phyloP scores from a whole-genome alignment of 2,329 filamentous ascomycete genomes.

The Spiromastix sp. region DNA sequence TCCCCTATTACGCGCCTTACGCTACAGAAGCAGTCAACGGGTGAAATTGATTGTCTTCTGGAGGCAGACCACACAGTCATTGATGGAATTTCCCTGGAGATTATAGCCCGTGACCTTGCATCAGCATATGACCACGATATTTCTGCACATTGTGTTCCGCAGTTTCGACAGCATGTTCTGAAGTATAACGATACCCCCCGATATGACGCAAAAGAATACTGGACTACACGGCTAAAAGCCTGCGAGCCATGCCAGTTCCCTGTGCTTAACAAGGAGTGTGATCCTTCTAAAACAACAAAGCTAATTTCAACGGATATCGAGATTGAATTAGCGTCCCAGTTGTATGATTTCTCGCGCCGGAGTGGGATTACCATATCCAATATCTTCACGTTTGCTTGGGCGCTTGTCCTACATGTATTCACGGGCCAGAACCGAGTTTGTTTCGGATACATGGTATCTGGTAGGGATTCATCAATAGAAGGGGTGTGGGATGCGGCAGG shows the following conservation, averaged over 20 bases:
- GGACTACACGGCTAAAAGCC: constrained; percentile 28
- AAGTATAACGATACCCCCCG: constrained; percentile 20
- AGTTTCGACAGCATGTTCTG: constrained; percentile 26
- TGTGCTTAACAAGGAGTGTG: constrained; percentile 12
- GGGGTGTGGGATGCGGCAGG: constrained; percentile 42
- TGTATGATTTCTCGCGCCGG: too few relatives aligned
- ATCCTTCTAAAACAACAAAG: too few relatives aligned
- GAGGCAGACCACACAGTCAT: constrained; percentile 37
- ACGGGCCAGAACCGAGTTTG: constrained; percentile 39
- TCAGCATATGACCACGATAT: constrained; percentile 26
- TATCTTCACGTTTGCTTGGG: constrained; percentile 44
- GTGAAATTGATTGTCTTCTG: constrained; percentile 25
- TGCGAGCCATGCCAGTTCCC: constrained; percentile 34
- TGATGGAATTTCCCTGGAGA: constrained; percentile 34
- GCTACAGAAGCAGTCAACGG: too few relatives aligned
- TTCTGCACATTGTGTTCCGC: constrained; percentile 19
- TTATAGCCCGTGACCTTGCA: constrained; percentile 29
- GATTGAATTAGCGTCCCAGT: too few relatives aligned
- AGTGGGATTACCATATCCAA: constrained; percentile 36
- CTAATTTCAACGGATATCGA: too few relatives aligned
- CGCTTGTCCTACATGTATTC: constrained; percentile 39
- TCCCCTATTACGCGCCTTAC: too few relatives aligned
- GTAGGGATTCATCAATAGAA: constrained; percentile 41
- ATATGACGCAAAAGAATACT: constrained; percentile 27
- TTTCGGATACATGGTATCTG: constrained; percentile 46